phyloP scores from a whole-genome alignment of 2,329 filamentous ascomycete genomes.

The Blastomyces percursus region DNA sequence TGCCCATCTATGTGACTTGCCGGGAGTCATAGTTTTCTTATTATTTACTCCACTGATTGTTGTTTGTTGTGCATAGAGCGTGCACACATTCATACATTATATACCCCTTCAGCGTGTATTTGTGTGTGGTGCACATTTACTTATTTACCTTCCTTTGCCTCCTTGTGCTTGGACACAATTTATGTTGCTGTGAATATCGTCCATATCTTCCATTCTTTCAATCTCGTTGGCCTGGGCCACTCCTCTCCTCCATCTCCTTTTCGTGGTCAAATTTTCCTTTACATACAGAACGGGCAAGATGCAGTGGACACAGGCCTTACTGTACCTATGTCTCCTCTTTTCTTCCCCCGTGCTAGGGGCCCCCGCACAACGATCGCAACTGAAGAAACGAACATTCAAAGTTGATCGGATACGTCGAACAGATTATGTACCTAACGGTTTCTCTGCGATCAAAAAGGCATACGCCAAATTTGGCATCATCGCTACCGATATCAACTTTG shows the following conservation, averaged over 20 bases:
- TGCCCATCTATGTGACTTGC: neutral
- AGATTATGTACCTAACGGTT: constrained; percentile 49
- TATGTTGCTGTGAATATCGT: neutral
- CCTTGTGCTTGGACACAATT: neutral
- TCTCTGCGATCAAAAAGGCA: constrained; percentile 51
- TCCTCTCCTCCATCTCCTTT: neutral
- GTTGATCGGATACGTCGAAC: constrained; percentile 48
- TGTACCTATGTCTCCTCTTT: constrained; percentile 22
- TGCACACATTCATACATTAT: neutral
- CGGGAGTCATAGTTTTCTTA: neutral
- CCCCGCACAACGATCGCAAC: constrained; percentile 19
- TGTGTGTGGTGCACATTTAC: neutral
- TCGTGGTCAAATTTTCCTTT: neutral
- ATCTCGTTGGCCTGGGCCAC: neutral
- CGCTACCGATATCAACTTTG: constrained; percentile 31
- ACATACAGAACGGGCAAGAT: constrained; percentile 7
- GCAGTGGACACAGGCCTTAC: constrained; percentile 14
- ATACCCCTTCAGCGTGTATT: neutral
- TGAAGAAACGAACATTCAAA: constrained; percentile 42
- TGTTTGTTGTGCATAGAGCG: neutral
- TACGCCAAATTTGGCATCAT: constrained; percentile 57
- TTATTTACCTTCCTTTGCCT: neutral
- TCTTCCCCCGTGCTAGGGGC: constrained; percentile 21
- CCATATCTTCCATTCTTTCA: constrained; percentile 7
- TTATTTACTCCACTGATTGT: neutral